Evolutionary conservation across 2,329 filamentous ascomycete genomes (phyloP).

Genomic region (Canariomyces notabilis): DNA sequence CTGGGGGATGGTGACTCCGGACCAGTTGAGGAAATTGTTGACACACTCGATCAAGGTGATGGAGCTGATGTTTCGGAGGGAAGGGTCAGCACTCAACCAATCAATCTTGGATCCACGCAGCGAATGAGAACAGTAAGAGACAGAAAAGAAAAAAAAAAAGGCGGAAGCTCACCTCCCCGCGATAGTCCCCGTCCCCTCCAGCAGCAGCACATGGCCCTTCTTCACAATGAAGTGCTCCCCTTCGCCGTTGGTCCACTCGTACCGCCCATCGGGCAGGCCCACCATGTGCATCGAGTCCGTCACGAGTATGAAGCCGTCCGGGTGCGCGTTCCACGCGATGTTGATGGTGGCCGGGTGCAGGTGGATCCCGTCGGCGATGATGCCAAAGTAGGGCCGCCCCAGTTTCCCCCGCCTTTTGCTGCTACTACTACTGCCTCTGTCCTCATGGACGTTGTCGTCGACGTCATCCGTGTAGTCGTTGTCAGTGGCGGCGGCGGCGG

Average conservation of each 20-base stretch:
- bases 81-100: not conserved
- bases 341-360: conserved; percentile 83
- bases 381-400: conserved; percentile 70
- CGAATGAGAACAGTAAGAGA: not conserved
- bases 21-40: conserved; percentile 75
- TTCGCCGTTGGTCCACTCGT: conserved; percentile 77
- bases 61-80: conserved; percentile 39
- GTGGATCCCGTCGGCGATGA: conserved; percentile 88
- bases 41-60: conserved; percentile 76
- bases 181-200: conserved; percentile 75
- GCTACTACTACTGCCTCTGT: not conserved
- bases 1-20: conserved; percentile 60
- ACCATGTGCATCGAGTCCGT: conserved; percentile 89
- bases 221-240: conserved; percentile 58
- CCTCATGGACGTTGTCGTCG: not conserved
- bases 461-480: too few relatives aligned
- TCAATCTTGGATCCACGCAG: too few relatives aligned
- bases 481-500: too few relatives aligned
- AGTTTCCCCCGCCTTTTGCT: not conserved
- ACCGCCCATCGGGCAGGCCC: conserved; percentile 76
- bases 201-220: conserved; percentile 61
- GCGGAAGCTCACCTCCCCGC: conserved; percentile 56
- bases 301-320: conserved; percentile 78
- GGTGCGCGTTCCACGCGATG: conserved; percentile 83
- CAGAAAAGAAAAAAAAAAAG: not conserved